A percentile compares a stretch with the other conserved stretches of the same genome.
These are phyloP conservation scores for Calamus simplicifolius DNA, from an alignment of 176 grass and related monocot genomes.

Conservation along the genomic window DNA sequence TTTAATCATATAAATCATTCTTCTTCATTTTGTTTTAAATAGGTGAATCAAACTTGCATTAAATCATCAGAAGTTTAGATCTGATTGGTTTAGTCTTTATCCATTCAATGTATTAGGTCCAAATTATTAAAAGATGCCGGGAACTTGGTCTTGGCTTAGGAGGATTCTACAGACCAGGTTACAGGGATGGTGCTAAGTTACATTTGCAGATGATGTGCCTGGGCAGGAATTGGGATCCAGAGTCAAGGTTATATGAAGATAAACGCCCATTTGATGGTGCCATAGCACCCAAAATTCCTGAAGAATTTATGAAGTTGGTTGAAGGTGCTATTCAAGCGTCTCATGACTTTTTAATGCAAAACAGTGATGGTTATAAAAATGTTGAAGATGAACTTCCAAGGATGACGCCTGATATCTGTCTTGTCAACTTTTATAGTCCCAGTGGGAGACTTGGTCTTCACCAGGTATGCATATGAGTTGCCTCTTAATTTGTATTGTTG, in stretches of 20 bases:
- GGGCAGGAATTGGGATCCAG: conserved; percentile 56
- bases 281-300: conserved; percentile 36
- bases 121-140: conserved; percentile 42
- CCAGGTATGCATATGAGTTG: conserved; percentile 36
- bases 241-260: conserved; percentile 27
- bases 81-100: background rate
- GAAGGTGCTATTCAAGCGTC: conserved; percentile 31
- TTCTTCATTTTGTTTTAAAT: background rate
- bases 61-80: too few species aligned
- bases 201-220: conserved; percentile 56
- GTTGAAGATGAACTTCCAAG: conserved; percentile 20
- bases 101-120: conserved; percentile 22
- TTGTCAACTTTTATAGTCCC: conserved; percentile 45
- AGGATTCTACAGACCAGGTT: conserved; percentile 52
- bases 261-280: conserved; percentile 26
- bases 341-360: conserved; percentile 19
- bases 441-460: conserved; percentile 45
- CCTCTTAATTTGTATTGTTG: too few species aligned
- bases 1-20: background rate
- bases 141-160: conserved; percentile 33
- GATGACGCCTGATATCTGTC: conserved; percentile 52
- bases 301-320: conserved; percentile 22
- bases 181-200: conserved; percentile 33
- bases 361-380: background rate
- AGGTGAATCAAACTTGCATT: too few species aligned